phyloP scores from a whole-genome alignment of 2,329 filamentous ascomycete species.

The Colletotrichum sp. region DNA sequence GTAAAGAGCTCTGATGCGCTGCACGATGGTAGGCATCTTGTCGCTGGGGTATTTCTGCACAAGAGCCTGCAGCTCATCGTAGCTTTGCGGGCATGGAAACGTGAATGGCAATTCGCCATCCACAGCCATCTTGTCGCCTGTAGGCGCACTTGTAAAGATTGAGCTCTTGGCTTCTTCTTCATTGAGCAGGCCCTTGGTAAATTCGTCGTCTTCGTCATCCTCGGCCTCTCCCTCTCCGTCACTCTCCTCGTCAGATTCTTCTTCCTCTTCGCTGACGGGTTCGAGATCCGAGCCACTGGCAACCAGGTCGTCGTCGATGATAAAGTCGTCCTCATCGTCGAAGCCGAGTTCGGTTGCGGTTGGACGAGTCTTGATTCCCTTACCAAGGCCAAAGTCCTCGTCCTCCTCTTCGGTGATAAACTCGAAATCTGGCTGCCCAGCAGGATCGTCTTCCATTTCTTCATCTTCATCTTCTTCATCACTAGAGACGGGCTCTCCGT shows the following conservation, averaged over 20 bases:
- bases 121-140: constrained; percentile 44
- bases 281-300: constrained; percentile 80
- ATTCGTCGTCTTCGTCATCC: constrained; percentile 62
- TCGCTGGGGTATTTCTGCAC: constrained; percentile 65
- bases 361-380: constrained; percentile 59
- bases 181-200: constrained; percentile 71
- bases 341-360: constrained; percentile 72
- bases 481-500: constrained; percentile 74
- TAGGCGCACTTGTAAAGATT: constrained; percentile 43
- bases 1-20: constrained; percentile 90
- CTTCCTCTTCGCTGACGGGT: constrained; percentile 56
- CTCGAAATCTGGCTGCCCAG: constrained; percentile 33
- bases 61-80: constrained; percentile 74
- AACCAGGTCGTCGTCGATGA: constrained; percentile 87
- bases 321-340: constrained; percentile 93
- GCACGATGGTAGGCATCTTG: constrained; percentile 79
- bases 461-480: constrained; percentile 62
- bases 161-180: constrained; percentile 61
- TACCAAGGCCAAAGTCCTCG: constrained; percentile 65
- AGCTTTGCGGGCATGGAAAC: constrained; percentile 82
- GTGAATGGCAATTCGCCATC: constrained; percentile 72
- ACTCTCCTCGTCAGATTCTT: constrained; percentile 51
- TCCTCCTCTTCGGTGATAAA: constrained; percentile 43
- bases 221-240: constrained; percentile 34
- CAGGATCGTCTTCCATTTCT: constrained; percentile 36